Evolutionary conservation across 805 yeast species (phyloP), one percentile per base, ranked within the genome.

Genomic region (Pichia manshurica): DNA sequence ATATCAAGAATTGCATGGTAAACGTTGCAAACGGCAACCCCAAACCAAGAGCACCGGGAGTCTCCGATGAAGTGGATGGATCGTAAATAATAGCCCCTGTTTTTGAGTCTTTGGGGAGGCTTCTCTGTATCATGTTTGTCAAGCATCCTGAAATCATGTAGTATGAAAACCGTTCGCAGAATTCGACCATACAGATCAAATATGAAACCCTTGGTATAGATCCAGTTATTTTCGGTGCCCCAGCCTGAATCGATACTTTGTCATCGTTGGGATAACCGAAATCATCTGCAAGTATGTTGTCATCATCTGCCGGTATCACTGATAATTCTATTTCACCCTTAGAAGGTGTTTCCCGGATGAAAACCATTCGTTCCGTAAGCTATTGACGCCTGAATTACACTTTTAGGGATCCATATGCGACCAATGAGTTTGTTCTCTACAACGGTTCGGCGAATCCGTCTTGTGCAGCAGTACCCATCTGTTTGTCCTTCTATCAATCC

Each of bases 91-190:
- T 62, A 1, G 61, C 56, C 5, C 67, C 67, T 8, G 59, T 54
- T 22, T 53, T 68, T 12, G 77, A 71, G 36, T 72, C 72, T n/a
- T 52, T 55, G 0, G 81, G 81, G 36, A 76, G 60, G 7, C 72
- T 72, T 53, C 79, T 65, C 57, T 75, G 78, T 41, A 77, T 66
- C 56, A 76, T 76, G 57, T 77, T 77, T 28, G 75, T 63, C 38
- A 77, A 64, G 41, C 75, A 63, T 36, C 73, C 74, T n/a, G 68
- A 56, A 4, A 74, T 69, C 4, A 79, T 74, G 51, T 74, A 77
- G 55, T 74, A 77, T 0, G 81, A 75, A 21, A 75, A 78, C 60
- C 81, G 64, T 61, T 77, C 81, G 17, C 79, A 75, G 47, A 77
- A 68, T 53, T 77, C 81, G 31, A 71, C 63, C 5, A 68, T 44